A percentile compares a stretch with the other conserved stretches of the same genome.
These are phyloP conservation scores for Priceomyces medius DNA, from an alignment of 805 yeast genomes.

Conservation along the genomic window DNA sequence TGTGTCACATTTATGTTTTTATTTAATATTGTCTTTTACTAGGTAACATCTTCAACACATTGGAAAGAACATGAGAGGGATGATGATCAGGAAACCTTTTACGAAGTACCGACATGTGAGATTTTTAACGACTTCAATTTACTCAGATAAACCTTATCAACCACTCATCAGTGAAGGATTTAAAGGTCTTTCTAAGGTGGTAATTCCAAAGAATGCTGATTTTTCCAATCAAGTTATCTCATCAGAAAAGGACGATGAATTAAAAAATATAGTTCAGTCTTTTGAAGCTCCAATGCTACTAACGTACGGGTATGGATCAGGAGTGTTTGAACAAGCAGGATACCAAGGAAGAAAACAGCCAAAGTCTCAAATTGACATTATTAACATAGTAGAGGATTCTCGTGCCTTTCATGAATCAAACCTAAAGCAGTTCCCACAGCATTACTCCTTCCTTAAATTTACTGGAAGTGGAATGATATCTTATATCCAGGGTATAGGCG, in stretches of 20 bases:
- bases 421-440: conserved; percentile 62
- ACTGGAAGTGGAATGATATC: conserved; percentile 54
- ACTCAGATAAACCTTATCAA: conserved; percentile 26
- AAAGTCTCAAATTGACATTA: conserved; percentile 72
- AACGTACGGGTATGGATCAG: conserved; percentile 94
- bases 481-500: conserved; percentile 66
- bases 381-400: conserved; percentile 76
- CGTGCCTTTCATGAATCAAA: conserved; percentile 76
- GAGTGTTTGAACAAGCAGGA: conserved; percentile 73
- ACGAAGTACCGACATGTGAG: background rate
- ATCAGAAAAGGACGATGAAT: conserved; percentile 38
- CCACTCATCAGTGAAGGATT: conserved; percentile 26
- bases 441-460: conserved; percentile 67
- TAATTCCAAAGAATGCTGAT: conserved; percentile 54
- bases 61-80: background rate
- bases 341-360: conserved; percentile 24
- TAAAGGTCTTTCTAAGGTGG: conserved; percentile 21
- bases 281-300: conserved; percentile 73
- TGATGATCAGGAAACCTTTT: background rate
- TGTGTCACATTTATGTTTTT: conserved; percentile 1
- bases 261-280: conserved; percentile 50
- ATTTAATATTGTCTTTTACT: background rate
- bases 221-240: conserved; percentile 52
- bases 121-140: conserved; percentile 13
- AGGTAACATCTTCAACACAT: background rate